Base-by-base conservation (phyloP, 495 filamentous ascomycete genomes). In the Glutinoglossum americanum region DNA sequence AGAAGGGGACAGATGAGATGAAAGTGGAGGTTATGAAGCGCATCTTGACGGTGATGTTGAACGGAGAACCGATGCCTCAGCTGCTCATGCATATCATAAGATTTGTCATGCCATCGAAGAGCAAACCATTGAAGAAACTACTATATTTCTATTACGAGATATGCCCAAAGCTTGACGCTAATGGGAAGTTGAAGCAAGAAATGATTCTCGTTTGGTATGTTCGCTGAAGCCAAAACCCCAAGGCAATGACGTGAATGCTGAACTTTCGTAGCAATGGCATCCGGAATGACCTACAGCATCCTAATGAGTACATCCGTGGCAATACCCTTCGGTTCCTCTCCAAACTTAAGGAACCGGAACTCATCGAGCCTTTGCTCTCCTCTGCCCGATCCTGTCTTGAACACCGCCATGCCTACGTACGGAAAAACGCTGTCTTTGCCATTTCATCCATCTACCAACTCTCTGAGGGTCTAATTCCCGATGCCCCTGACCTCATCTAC, bases 91-190 rank as follows among this genome's bases (percentile, higher is more conserved):
- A 96, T 72, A 97, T 99, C 66, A 97, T 99, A 72, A 85, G 92
- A 69, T 97, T 97, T 70, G 87, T 99, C 62, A 97, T 97, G 93
- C 93, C 93, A 1, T 90, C 87, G 58, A 94, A 86, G 74, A 87
- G 82, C 72, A 97, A 97, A 71, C 73, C 81, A n/a, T 74, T 99
- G 64, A 99, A 99, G 78, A 97, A 97, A 73, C 73, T 99, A 45
- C 78, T 99, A 17, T 99, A 99, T 72, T 90, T 97, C 70, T 99
- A 96, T 74, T 94, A 96, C 70, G 93, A 99, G 71, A 90, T 97
- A 64, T 97, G 92, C 69, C 93, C 93, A 27, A 99, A 99, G 69
- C 82, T 82, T 45, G 93, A 97, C 69, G 73, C 81, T 26, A 80
- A 72, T 61, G 93, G 93, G 64, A 97, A 96, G 75, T 72, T 97